These are phyloP conservation scores for Mycogone perniciosa DNA, from an alignment of 2,329 filamentous ascomycete species.

Conservation along the genomic window DNA sequence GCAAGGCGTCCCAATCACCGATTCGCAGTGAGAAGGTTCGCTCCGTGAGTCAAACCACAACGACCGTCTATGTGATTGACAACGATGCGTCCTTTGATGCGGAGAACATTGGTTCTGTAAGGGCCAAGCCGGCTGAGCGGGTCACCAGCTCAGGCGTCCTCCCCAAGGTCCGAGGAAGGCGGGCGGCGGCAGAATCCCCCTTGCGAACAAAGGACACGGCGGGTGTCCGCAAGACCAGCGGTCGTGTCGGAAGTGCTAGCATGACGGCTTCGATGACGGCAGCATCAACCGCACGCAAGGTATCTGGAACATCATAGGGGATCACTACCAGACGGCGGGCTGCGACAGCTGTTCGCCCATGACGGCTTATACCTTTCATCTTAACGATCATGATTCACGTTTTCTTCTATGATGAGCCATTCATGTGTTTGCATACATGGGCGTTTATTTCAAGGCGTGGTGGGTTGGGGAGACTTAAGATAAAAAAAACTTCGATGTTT, in stretches of 20 bases:
- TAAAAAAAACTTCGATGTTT: conserved; percentile 5
- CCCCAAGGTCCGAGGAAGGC: conserved; percentile 59
- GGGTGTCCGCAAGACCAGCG: conserved; percentile 60
- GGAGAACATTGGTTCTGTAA: conserved; percentile 59
- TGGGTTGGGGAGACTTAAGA: conserved; percentile 4
- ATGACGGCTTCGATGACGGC: conserved; percentile 35
- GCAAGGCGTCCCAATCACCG: conserved; percentile 58
- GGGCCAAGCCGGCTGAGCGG: conserved; percentile 54
- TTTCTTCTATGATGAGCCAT: conserved; percentile 31
- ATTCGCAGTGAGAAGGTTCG: conserved; percentile 56
- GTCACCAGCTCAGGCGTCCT: conserved; percentile 50
- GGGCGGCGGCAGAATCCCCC: conserved; percentile 41
- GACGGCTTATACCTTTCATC: conserved; percentile 11
- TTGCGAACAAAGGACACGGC: conserved; percentile 45
- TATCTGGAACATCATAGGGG: conserved; percentile 37
- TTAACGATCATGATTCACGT: conserved; percentile 39
- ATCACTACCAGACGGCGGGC: conserved; percentile 9
- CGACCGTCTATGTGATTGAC: conserved; percentile 58
- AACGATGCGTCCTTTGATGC: conserved; percentile 64
- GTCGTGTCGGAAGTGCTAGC: conserved; percentile 55
- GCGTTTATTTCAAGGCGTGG: conserved; percentile 27
- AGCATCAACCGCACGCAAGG: conserved; percentile 45
- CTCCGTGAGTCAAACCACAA: conserved; percentile 71
- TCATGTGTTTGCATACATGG: conserved; percentile 39
- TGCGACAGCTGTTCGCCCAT: neutral